A percentile compares a stretch with the other conserved stretches of the same genome.
These are phyloP conservation scores for Theobroma cacao DNA, from an alignment of 345 rosid species.

Conservation along the genomic window DNA sequence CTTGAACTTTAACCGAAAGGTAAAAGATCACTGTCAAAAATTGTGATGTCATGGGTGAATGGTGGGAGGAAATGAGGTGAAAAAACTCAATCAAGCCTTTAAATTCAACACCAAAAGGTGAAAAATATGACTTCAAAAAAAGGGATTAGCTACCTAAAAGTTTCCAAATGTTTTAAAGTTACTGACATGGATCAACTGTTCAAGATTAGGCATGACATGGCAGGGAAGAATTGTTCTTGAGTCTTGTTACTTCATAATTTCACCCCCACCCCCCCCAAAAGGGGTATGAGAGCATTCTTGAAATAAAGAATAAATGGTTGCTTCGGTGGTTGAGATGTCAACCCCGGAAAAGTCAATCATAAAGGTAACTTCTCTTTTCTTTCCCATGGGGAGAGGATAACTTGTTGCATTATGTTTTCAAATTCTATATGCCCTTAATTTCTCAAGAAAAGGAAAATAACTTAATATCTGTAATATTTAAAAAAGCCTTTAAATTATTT, in stretches of 20 bases:
- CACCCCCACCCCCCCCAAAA: no score
- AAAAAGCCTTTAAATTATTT: no score
- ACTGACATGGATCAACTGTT: conserved; percentile 6
- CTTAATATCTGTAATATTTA: no score
- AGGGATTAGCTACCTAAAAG: conserved; percentile 12
- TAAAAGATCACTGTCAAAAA: conserved; percentile 1
- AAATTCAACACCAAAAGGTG: not conserved
- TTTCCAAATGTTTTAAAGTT: not conserved
- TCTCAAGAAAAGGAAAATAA: not conserved
- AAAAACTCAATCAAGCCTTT: not conserved
- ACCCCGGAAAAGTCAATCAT: conserved; percentile 24
- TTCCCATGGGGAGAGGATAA: not conserved
- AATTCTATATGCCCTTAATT: not conserved
- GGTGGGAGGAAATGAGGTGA: not conserved
- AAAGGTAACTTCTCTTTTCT: not conserved
- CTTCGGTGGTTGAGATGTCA: conserved; percentile 20
- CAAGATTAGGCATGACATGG: not conserved
- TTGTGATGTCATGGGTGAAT: not conserved
- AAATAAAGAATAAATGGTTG: not conserved
- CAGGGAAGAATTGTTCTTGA: not conserved
- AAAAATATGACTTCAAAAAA: not conserved
- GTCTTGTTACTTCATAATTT: not conserved
- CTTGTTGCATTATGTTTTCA: not conserved
- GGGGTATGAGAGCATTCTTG: not conserved
- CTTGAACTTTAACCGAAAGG: conserved; percentile 18